Evolutionary conservation across 441 rosid species (phyloP).

Genomic region (Populus hybrid): DNA sequence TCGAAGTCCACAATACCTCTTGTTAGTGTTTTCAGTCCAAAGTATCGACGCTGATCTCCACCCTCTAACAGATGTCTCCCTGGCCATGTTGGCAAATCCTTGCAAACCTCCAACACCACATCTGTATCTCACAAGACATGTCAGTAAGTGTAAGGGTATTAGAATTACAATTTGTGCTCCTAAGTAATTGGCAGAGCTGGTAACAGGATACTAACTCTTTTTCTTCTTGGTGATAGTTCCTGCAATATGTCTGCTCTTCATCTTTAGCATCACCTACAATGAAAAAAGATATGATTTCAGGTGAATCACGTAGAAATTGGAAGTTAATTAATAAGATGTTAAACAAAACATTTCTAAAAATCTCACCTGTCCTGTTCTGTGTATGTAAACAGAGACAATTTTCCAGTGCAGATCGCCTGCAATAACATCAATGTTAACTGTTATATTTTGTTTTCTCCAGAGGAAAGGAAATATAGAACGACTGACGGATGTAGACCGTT

Average conservation of each 20-base stretch:
- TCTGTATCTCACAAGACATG: too few relatives aligned
- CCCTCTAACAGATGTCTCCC: conserved; percentile 69
- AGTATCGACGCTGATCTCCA: conserved; percentile 65
- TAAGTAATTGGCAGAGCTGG: neutral
- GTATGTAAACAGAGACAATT: conserved; percentile 67
- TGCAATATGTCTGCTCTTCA: conserved; percentile 78
- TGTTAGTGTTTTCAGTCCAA: conserved; percentile 62
- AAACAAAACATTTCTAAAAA: neutral
- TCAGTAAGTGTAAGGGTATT: neutral
- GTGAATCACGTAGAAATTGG: neutral
- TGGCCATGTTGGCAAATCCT: conserved; percentile 78
- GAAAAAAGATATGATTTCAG: neutral
- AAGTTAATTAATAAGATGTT: neutral
- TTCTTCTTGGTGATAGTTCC: conserved; percentile 81
- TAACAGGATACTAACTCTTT: conserved; percentile 35
- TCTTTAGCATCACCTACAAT: conserved; percentile 64
- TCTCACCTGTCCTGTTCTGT: conserved; percentile 53
- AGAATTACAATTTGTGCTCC: neutral
- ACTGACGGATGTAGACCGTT: too few relatives aligned
- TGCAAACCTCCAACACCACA: conserved; percentile 65
- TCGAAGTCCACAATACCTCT: conserved; percentile 73
- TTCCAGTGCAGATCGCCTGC: conserved; percentile 95
- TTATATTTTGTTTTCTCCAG: neutral
- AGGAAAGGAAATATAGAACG: neutral
- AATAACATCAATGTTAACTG: neutral